A percentile compares a stretch with the other conserved stretches of the same genome.
phyloP scores from a whole-genome alignment of 2,329 filamentous ascomycete species.

The Didymella sp. region DNA sequence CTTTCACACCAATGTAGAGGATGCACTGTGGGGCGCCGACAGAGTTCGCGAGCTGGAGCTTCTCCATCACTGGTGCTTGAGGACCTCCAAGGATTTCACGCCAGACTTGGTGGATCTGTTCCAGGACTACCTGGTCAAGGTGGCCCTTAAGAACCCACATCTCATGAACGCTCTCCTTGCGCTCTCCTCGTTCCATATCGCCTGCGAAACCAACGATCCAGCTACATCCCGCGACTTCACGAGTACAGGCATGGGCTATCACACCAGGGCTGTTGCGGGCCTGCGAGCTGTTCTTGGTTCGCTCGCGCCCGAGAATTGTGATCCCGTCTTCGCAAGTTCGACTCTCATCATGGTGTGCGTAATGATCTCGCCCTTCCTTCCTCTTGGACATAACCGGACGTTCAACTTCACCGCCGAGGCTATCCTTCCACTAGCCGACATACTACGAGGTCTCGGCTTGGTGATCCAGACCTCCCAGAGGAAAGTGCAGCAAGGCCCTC shows the following conservation, averaged over 20 bases:
- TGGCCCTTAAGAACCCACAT: constrained; percentile 21
- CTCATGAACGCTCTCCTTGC: constrained; percentile 27
- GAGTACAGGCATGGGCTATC: constrained; percentile 17
- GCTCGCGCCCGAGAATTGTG: constrained; percentile 16
- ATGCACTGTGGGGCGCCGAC: background rate
- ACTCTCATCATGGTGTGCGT: constrained; percentile 23
- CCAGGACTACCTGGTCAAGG: constrained; percentile 19
- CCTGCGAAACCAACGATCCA: constrained; percentile 12
- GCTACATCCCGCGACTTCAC: constrained; percentile 9
- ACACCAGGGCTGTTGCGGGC: constrained; percentile 14
- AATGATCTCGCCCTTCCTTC: constrained; percentile 21
- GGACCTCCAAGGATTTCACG: constrained; percentile 20
- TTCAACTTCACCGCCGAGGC: constrained; percentile 17
- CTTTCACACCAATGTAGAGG: background rate
- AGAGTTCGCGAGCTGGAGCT: constrained; percentile 20
- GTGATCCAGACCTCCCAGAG: constrained; percentile 16
- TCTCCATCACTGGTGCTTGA: constrained; percentile 24
- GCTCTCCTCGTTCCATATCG: constrained; percentile 22
- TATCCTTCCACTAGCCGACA: constrained; percentile 18
- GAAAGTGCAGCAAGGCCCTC: constrained; percentile 18
- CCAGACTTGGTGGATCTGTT: constrained; percentile 11
- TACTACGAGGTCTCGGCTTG: constrained; percentile 17
- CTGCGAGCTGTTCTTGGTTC: constrained; percentile 11
- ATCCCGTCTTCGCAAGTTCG: constrained; percentile 19
- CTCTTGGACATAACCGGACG: background rate